Evolutionary conservation across 768 basidiomycete species (phyloP), one percentile per base, ranked within the genome.

Genomic region (Cystobasidium tubakii): DNA sequence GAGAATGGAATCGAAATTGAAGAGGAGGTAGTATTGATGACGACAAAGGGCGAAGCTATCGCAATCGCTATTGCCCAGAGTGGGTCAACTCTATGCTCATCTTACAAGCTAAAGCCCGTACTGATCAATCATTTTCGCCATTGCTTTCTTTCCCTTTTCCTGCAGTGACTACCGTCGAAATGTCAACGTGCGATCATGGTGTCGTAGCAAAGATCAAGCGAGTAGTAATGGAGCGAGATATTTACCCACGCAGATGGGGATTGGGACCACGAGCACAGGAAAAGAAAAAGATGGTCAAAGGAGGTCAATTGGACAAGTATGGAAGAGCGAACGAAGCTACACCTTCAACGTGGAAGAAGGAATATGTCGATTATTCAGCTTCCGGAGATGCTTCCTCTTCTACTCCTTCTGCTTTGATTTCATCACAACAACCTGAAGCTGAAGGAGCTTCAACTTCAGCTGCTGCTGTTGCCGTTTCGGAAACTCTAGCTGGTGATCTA

Each of bases 201-300:
- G 92, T 99, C 73, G 95, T 98, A 53, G 96, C 96, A 42, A 98
- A 97, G 83, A 92, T 99, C 80, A 99, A 99, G 84, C 86, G 96
- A 65, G 97, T 95, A 80, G 98, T 99, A 80, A 99, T 99, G 96
- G 96, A 98, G 79, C 74, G 75, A 34, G 96, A 99, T 82, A 90
- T 92, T 23, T 99, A 99, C 82, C 96, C 96, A 46, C 88, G 96
- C 72, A 88, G 94, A 76, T 98, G 96, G 96, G 96, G 96, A 63
- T 86, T 98, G 65, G 96, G 96, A n/a, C 96, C 96, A 25, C n/a
- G 53, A 10, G 95, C 96, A 17, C 83, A 91, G 67, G 90, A 95
- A 81, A 98, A 98, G 86, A 99, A 98, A 85, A 96, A 95, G 82
- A 85, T 99, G n/a, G 88, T 96, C 79, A 96, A 95, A 84, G 92